Percentiles rank a stretch among this genome's conserved stretches.
These are phyloP conservation scores for Parasitella parasitica DNA, from an alignment of 371 early-diverging fungal species.

Conservation along the genomic window DNA sequence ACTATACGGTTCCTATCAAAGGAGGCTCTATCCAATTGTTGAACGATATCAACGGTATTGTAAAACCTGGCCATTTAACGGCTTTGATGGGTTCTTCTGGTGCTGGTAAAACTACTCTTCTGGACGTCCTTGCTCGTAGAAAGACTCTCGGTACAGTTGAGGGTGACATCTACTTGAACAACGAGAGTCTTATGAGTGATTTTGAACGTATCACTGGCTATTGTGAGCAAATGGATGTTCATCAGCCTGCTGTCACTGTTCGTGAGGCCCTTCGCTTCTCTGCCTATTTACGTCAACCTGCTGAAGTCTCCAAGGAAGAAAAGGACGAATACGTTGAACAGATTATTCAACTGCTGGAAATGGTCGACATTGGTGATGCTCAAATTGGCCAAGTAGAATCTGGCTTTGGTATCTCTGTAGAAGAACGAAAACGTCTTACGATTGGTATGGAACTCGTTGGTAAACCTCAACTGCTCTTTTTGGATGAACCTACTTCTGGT, in stretches of 20 bases:
- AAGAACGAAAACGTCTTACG: conserved; percentile 63
- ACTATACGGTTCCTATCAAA: conserved; percentile 56
- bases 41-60: conserved; percentile 45
- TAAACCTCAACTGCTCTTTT: conserved; percentile 68
- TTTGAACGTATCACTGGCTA: conserved; percentile 78
- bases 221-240: conserved; percentile 82
- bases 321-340: conserved; percentile 59
- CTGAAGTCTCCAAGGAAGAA: conserved; percentile 45
- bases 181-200: conserved; percentile 40
- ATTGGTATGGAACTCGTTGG: conserved; percentile 71
- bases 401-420: conserved; percentile 49
- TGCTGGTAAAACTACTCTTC: conserved; percentile 85
- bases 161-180: conserved; percentile 66
- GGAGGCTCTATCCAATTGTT: conserved; percentile 49
- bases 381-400: conserved; percentile 43
- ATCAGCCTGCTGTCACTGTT: conserved; percentile 58
- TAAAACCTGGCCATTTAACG: conserved; percentile 65
- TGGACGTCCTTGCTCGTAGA: conserved; percentile 79
- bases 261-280: conserved; percentile 70
- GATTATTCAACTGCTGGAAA: conserved; percentile 56
- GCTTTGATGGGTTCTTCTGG: conserved; percentile 87
- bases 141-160: conserved; percentile 75
- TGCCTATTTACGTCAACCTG: conserved; percentile 61
- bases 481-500: conserved; percentile 84
- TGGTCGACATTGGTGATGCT: conserved; percentile 51